Conservation (phyloP, 2,329 filamentous ascomycete genomes). For the Aspergillus sergii region DNA sequence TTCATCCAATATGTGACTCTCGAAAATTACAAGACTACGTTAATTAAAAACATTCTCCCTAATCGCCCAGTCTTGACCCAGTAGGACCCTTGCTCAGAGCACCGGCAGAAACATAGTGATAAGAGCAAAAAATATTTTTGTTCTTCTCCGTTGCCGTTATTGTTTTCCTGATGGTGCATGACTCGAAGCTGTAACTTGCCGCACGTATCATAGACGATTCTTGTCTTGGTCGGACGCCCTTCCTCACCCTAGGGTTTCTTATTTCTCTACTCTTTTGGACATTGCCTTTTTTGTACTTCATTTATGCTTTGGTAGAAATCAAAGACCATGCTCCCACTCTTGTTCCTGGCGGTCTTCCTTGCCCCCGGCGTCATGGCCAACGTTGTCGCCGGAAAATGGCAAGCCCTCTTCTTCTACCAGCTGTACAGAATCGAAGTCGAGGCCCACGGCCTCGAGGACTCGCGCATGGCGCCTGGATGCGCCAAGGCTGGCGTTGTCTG, state of each 20-base stretch:
- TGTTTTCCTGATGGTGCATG: background rate
- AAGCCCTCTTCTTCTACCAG: background rate
- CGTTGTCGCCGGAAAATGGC: background rate
- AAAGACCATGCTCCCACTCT: background rate
- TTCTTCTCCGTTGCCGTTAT: too few species aligned
- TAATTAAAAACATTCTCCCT: too few species aligned
- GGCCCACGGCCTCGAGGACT: background rate
- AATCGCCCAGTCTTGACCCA: too few species aligned
- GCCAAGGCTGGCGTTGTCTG: background rate
- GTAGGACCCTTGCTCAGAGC: too few species aligned
- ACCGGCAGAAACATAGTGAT: too few species aligned
- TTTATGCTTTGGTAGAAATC: background rate
- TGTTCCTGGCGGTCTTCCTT: background rate
- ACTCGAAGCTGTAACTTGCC: background rate
- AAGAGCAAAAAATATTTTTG: too few species aligned
- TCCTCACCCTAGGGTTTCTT: background rate
- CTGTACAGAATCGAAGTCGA: background rate
- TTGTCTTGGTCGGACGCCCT: background rate
- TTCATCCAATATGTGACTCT: too few species aligned
- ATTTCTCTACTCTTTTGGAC: fast-evolving
- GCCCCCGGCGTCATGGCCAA: background rate
- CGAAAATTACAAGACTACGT: too few species aligned
- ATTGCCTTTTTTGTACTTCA: background rate
- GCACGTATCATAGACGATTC: background rate
- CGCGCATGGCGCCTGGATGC: background rate